A percentile compares a stretch with the other conserved stretches of the same genome.
Conservation (phyloP, 805 yeast species). For the Cyberlindnera mycetangii region DNA sequence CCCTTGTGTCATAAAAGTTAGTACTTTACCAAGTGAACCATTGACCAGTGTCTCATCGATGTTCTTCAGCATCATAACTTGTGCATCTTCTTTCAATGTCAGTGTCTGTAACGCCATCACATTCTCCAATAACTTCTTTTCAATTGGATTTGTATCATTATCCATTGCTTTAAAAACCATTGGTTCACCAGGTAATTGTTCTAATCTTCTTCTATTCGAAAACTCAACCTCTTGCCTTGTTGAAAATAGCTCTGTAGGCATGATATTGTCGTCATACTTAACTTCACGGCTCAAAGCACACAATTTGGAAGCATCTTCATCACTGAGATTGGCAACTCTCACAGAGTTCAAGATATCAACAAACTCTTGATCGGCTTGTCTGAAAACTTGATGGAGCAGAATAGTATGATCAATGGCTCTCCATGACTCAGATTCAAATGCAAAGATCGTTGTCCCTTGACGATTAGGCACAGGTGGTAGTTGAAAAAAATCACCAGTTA, state of each 20-base stretch:
- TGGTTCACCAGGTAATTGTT: conserved; percentile 44
- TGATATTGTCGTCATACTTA: conserved; percentile 66
- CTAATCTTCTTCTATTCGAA: conserved; percentile 60
- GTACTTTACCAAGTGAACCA: conserved; percentile 83
- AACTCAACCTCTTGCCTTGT: conserved; percentile 80
- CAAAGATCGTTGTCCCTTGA: conserved; percentile 45
- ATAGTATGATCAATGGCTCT: conserved; percentile 61
- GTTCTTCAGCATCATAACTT: conserved; percentile 91
- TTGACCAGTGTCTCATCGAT: conserved; percentile 75
- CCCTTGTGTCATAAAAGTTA: conserved; percentile 34
- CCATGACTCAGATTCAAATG: conserved; percentile 81
- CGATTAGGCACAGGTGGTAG: conserved; percentile 76
- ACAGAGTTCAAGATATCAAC: conserved; percentile 78
- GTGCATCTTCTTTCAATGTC: conserved; percentile 77
- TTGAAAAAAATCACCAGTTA: conserved; percentile 96
- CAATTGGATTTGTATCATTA: conserved; percentile 24
- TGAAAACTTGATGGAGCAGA: conserved; percentile 72
- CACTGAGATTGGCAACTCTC: conserved; percentile 65
- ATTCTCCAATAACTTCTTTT: conserved; percentile 41
- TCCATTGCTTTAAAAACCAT: conserved; percentile 47
- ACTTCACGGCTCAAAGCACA: conserved; percentile 54
- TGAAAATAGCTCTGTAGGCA: conserved; percentile 87
- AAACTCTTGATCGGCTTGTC: conserved; percentile 82
- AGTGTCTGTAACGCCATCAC: conserved; percentile 70
- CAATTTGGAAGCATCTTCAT: conserved; percentile 47